A percentile compares a stretch with the other conserved stretches of the same genome.
Conservation (phyloP, 768 basidiomycete species). For the Inosperma sp. region DNA sequence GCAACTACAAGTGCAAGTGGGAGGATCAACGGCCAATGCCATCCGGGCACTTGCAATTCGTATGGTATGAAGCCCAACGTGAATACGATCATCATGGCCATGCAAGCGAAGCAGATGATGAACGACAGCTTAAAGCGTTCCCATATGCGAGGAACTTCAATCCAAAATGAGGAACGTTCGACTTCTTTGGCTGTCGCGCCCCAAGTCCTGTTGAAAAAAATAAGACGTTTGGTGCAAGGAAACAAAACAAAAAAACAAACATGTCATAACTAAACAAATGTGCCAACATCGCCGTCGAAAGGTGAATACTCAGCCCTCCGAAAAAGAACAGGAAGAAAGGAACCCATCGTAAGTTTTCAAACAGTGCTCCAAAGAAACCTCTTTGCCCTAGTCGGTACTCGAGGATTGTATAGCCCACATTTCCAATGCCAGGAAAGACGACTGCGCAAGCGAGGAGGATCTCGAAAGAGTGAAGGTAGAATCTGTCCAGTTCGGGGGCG, state of each 20-base stretch:
- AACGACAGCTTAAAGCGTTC: conserved; percentile 62
- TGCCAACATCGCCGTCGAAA: conserved; percentile 25
- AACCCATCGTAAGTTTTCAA: conserved; percentile 61
- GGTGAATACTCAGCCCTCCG: background rate
- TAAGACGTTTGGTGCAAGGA: conserved; percentile 61
- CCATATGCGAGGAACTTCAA: conserved; percentile 79
- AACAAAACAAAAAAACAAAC: conserved; percentile 61
- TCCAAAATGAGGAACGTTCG: conserved; percentile 82
- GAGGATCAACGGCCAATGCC: conserved; percentile 68
- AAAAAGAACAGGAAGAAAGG: conserved; percentile 72
- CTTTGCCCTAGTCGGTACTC: conserved; percentile 69
- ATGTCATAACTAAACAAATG: conserved; percentile 77
- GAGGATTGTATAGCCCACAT: conserved; percentile 64
- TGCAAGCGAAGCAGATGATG: conserved; percentile 48
- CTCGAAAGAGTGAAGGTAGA: conserved; percentile 75
- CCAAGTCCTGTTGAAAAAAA: conserved; percentile 54
- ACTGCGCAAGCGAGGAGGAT: conserved; percentile 72
- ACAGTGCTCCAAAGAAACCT: conserved; percentile 42
- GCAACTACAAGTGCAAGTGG: conserved; percentile 44
- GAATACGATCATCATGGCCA: conserved; percentile 53
- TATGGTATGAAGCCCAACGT: conserved; percentile 44
- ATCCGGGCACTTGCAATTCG: conserved; percentile 53
- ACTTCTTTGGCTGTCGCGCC: conserved; percentile 73
- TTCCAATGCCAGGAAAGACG: conserved; percentile 75
- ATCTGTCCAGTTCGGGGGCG: conserved; percentile 65